phyloP scores from a whole-genome alignment of 352 stramenopile genomes.

The Ophiocytium majus region DNA sequence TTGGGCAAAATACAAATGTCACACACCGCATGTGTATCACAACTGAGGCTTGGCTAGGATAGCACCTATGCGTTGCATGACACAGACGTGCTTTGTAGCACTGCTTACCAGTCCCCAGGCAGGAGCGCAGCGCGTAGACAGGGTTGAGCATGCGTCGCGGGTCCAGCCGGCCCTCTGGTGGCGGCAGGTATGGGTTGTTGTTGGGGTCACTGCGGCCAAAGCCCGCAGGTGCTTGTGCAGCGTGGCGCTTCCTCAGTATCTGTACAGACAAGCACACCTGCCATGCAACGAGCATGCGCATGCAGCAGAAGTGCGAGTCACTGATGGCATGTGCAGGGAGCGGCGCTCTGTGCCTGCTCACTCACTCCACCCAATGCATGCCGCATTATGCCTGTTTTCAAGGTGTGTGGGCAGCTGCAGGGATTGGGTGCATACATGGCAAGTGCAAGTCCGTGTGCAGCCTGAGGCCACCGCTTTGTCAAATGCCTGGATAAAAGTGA shows the following conservation, averaged over 20 bases:
- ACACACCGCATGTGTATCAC: not conserved
- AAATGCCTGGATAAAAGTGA: no score
- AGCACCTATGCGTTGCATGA: not conserved
- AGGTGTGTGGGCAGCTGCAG: no score
- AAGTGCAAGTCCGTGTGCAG: no score
- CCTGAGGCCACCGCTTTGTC: no score
- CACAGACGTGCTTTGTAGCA: not conserved
- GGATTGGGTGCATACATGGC: no score
- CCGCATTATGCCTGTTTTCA: no score
- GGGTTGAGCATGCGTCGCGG: constrained; percentile 73
- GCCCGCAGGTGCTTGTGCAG: constrained; percentile 66
- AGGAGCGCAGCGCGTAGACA: constrained; percentile 69
- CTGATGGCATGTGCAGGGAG: no score
- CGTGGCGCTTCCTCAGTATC: constrained; percentile 39
- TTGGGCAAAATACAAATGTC: not conserved
- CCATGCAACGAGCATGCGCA: no score
- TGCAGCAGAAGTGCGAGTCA: no score
- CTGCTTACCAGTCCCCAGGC: constrained; percentile 70
- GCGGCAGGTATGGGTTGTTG: constrained; percentile 82
- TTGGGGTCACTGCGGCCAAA: constrained; percentile 80
- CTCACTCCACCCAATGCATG: no score
- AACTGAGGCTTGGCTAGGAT: not conserved
- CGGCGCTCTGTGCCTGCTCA: no score
- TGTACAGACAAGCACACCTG: constrained; percentile 60
- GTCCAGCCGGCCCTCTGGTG: constrained; percentile 75